Evolutionary conservation across 208 protist species (phyloP).

Genomic region (Trypanosoma cruzi): DNA sequence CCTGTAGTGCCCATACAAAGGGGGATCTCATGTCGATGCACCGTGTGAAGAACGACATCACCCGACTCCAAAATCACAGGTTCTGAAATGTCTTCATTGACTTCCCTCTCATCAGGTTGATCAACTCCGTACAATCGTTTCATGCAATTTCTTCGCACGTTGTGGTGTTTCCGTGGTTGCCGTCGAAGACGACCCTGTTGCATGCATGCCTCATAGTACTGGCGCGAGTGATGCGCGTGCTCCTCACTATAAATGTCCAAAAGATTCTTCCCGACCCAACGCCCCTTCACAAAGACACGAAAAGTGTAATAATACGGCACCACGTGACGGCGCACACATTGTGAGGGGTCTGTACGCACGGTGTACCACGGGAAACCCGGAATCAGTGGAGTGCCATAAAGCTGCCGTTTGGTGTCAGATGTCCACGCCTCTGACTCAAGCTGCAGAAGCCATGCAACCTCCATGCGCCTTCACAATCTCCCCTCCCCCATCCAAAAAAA

Average conservation of each 20-base stretch:
- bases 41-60: slow-evolving; percentile 86
- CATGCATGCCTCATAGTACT: slow-evolving; percentile 90
- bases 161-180: slow-evolving; percentile 7
- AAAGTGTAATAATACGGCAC: slow-evolving; percentile 92
- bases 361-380: slow-evolving; percentile 86
- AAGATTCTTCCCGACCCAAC: slow-evolving; percentile 90
- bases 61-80: slow-evolving; percentile 49
- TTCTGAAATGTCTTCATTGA: not conserved
- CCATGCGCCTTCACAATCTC: slow-evolving; percentile 11
- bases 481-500: too few relatives aligned
- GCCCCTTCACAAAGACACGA: slow-evolving; percentile 90
- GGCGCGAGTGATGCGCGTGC: slow-evolving; percentile 75
- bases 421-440: slow-evolving; percentile 67
- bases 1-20: slow-evolving; percentile 68
- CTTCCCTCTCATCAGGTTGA: slow-evolving; percentile 5
- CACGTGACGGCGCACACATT: slow-evolving; percentile 63
- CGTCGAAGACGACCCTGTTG: slow-evolving; percentile 60
- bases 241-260: slow-evolving; percentile 91
- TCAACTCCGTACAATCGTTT: slow-evolving; percentile 28
- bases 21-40: slow-evolving; percentile 95
- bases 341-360: slow-evolving; percentile 13
- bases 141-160: slow-evolving; percentile 26
- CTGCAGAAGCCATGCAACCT: slow-evolving; percentile 20
- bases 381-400: slow-evolving; percentile 64
- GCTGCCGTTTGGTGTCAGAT: slow-evolving; percentile 23